Evolutionary conservation across 208 protist genomes (phyloP), one percentile per base, ranked within the genome.

Genomic region (Leishmania amazonensis): DNA sequence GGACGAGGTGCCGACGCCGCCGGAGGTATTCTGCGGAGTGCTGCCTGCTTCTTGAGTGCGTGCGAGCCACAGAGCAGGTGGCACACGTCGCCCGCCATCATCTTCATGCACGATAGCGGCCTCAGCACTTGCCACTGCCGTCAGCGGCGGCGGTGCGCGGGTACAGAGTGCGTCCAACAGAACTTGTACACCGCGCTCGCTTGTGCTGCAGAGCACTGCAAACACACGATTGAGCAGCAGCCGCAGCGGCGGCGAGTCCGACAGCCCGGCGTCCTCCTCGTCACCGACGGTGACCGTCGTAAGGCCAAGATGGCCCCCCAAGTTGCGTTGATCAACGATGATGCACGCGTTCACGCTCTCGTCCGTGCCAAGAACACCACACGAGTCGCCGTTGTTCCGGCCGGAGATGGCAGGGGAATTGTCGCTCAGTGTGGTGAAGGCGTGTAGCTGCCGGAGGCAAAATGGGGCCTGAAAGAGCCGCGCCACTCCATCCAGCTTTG

Each of bases 231-330:
- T 72, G 28, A 94, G 42, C 21, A 92, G 74, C 24, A 81, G 78
- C 17, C 21, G 79, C 49, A 90, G 75, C 13, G 40, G 24, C n/a
- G 49, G 7, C 19, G 68, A 42, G 8, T 31, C 64, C 64, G 5
- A 9, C 8, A 73, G 19, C 68, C 89, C 84, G 13, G 78, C 17
- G 1, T 85, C 85, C 21, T 68, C 81, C n/a, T 85, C 78, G 40
- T 88, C 68, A 13, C 85, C 93, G 17, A 91, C 93, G 1, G 86
- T 84, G 35, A 94, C 88, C 15, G 83, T 90, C 38, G 91, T 88
- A 15, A 91, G 79, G 21, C 91, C 93, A 17, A 96, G 80, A 45
- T 85, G 87, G 1, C 90, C 91, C 47, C 90, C 90, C 51, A 93
- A 38, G 49, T 90, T 80, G n/a, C 86, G 57, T 62, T 88, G 85